These are phyloP conservation scores for Pseudocercospora fuligena DNA, from an alignment of 2,329 filamentous ascomycete genomes.

Conservation along the genomic window DNA sequence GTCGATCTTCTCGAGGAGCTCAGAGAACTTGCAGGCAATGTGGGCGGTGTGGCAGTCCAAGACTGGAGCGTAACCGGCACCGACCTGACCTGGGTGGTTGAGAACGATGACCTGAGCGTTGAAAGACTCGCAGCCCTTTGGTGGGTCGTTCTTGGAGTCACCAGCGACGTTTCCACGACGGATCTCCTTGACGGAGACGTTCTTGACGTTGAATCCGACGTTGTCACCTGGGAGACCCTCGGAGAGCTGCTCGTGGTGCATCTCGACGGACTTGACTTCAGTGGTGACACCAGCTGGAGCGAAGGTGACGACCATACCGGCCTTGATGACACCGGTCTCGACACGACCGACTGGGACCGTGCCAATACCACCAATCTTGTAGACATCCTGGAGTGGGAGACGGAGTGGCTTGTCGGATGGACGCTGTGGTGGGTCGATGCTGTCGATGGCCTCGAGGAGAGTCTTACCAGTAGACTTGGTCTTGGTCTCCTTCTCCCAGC, in stretches of 20 bases:
- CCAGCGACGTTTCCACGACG: slow-evolving; percentile 99
- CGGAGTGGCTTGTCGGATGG: slow-evolving; percentile 99
- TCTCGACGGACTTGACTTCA: slow-evolving; percentile 99
- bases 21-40: slow-evolving; percentile 99
- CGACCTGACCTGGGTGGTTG: slow-evolving; percentile 99
- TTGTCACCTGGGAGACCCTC: slow-evolving; percentile 99
- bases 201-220: slow-evolving; percentile 99
- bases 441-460: slow-evolving; percentile 97
- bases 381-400: slow-evolving; percentile 99
- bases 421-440: slow-evolving; percentile 89
- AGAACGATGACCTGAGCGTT: slow-evolving; percentile 99
- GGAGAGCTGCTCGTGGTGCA: slow-evolving; percentile 99
- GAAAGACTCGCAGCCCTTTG: slow-evolving; percentile 87
- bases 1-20: slow-evolving; percentile 99
- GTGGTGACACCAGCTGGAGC: slow-evolving; percentile 98
- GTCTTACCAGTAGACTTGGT: slow-evolving; percentile 91
- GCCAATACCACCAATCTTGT: slow-evolving; percentile 99
- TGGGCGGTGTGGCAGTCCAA: slow-evolving; percentile 99
- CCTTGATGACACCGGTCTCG: slow-evolving; percentile 94
- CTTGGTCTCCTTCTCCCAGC: slow-evolving; percentile 99
- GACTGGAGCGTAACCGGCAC: slow-evolving; percentile 98
- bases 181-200: slow-evolving; percentile 99
- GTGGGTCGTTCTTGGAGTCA: slow-evolving; percentile 99
- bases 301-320: slow-evolving; percentile 94
- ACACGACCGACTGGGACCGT: slow-evolving; percentile 99